phyloP scores from a whole-genome alignment of 208 protist species.

The Lotmaria passim region DNA sequence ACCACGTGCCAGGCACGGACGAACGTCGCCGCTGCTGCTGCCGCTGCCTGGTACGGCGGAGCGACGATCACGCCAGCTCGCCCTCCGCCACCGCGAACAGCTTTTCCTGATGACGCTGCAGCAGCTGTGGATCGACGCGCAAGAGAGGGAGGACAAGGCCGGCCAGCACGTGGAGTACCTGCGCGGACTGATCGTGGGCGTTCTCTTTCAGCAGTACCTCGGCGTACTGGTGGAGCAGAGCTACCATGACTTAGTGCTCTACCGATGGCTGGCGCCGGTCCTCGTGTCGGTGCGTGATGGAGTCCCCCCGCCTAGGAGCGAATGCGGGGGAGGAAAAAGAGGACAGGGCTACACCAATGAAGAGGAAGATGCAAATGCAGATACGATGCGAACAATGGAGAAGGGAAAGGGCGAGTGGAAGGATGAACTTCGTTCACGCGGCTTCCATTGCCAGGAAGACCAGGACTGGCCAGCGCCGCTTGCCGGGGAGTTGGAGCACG shows the following conservation, averaged over 20 bases:
- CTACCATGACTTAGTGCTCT: conserved; percentile 51
- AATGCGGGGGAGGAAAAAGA: no score
- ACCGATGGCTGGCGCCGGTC: conserved; percentile 43
- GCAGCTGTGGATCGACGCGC: conserved; percentile 29
- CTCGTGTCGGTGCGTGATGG: conserved; percentile 4
- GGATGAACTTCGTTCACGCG: no score
- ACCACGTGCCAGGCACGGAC: background rate
- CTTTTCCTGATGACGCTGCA: conserved; percentile 12
- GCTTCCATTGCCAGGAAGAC: no score
- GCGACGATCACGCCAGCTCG: background rate
- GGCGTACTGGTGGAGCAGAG: conserved; percentile 48
- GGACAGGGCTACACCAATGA: background rate
- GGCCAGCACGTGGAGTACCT: conserved; percentile 54
- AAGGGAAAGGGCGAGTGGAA: no score
- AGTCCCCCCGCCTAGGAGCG: background rate
- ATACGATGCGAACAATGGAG: no score
- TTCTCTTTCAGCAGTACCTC: conserved; percentile 65
- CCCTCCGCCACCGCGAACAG: background rate
- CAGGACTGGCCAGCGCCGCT: no score
- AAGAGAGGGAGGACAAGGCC: conserved; percentile 43
- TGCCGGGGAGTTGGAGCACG: conserved; percentile 9
- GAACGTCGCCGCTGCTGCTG: background rate
- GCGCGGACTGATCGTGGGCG: conserved; percentile 44
- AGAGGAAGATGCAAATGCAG: no score
- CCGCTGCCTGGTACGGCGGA: conserved; percentile 10